Conservation (phyloP, 495 filamentous ascomycete species). For the Elaphomyces granulatus region DNA sequence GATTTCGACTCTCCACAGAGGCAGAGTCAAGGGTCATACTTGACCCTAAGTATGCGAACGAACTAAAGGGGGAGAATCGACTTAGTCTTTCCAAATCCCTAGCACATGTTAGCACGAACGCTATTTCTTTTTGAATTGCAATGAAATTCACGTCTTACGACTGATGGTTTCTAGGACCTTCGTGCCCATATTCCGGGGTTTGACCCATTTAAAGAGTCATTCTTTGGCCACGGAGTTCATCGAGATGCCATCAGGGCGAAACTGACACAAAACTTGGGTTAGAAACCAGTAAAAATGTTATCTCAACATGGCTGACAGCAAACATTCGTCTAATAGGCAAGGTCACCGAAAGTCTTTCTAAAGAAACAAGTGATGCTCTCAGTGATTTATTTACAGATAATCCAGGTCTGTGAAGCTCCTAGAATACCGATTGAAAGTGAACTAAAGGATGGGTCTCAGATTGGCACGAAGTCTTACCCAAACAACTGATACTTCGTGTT, state of each 20-base stretch:
- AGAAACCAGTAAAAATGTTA: background rate
- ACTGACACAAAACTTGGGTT: background rate
- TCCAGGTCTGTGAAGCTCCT: background rate
- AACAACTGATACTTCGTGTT: constrained; percentile 25
- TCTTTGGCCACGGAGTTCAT: background rate
- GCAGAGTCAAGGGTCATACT: background rate
- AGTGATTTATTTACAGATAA: background rate
- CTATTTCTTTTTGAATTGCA: no score
- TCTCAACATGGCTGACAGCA: background rate
- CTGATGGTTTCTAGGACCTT: background rate
- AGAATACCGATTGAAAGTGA: background rate
- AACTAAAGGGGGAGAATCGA: background rate
- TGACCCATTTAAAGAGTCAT: background rate
- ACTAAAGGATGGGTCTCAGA: constrained; percentile 1
- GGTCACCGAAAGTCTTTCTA: background rate
- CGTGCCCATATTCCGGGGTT: background rate
- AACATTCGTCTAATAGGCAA: no score
- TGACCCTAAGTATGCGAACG: background rate
- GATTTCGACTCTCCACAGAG: background rate
- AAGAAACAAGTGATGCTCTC: background rate
- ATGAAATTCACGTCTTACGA: background rate
- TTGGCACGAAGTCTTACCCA: constrained; percentile 9
- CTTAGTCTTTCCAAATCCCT: constrained; percentile 1
- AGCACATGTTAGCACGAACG: background rate
- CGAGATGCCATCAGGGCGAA: background rate